phyloP scores from a whole-genome alignment of 305 asterid genomes.

The Fraxinus angustifolia region DNA sequence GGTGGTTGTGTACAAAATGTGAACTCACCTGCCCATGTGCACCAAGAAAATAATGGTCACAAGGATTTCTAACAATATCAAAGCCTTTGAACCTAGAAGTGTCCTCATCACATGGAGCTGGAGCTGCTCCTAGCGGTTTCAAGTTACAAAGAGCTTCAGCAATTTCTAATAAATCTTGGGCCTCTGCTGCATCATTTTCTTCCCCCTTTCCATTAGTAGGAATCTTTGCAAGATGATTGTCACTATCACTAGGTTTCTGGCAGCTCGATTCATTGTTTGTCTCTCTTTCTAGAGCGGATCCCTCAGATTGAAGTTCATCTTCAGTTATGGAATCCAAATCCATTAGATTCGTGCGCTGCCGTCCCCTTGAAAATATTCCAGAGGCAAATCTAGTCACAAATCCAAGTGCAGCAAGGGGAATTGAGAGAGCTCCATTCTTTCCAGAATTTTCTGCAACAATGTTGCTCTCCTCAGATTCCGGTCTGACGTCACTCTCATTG shows the following conservation, averaged over 20 bases:
- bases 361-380: conserved; percentile 86
- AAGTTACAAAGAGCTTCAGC: conserved; percentile 48
- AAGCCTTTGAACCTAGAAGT: conserved; percentile 64
- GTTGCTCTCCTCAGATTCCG: conserved; percentile 48
- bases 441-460: conserved; percentile 54
- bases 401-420: conserved; percentile 88
- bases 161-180: conserved; percentile 39
- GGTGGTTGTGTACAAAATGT: background rate
- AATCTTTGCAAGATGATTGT: conserved; percentile 34
- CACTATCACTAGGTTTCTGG: conserved; percentile 41
- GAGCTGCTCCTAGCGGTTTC: conserved; percentile 36
- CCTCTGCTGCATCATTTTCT: conserved; percentile 35
- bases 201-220: conserved; percentile 37
- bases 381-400: conserved; percentile 83
- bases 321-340: conserved; percentile 49
- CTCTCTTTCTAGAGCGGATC: conserved; percentile 33
- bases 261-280: conserved; percentile 44
- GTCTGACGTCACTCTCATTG: conserved; percentile 41
- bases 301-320: conserved; percentile 50
- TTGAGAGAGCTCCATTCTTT: conserved; percentile 69
- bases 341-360: conserved; percentile 40
- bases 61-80: conserved; percentile 75
- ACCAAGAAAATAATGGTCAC: conserved; percentile 70
- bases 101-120: conserved; percentile 28
- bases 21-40: conserved; percentile 67